phyloP scores from a whole-genome alignment of 148 eudicot species.

The Amaranthus palmeri region DNA sequence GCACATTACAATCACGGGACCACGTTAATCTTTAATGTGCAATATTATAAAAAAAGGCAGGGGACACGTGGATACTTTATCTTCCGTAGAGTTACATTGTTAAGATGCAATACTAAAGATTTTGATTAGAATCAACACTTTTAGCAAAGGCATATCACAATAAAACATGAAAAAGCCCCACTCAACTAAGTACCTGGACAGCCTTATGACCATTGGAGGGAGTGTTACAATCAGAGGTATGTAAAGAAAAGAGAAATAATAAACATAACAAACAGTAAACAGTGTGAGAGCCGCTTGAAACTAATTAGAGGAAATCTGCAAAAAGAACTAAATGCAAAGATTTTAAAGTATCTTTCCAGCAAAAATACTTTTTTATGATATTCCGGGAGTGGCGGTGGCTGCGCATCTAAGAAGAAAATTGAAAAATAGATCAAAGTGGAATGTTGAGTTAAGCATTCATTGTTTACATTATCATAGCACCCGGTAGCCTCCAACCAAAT shows the following conservation, averaged over 20 bases:
- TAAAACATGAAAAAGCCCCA: constrained; percentile 9
- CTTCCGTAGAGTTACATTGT: constrained; percentile 14
- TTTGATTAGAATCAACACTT: neutral
- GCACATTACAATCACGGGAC: constrained; percentile 16
- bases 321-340: constrained; percentile 1
- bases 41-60: constrained; percentile 15
- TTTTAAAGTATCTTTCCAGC: constrained; percentile 19
- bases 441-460: constrained; percentile 22
- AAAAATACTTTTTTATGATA: constrained; percentile 11
- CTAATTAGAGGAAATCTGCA: constrained; percentile 2
- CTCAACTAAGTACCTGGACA: constrained; percentile 25
- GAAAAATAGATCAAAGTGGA: constrained; percentile 25
- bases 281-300: neutral
- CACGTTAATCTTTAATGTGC: constrained; percentile 14
- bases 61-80: constrained; percentile 25
- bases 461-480: constrained; percentile 7
- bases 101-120: constrained; percentile 15
- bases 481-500: constrained; percentile 7
- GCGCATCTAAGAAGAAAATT: constrained; percentile 13
- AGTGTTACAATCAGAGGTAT: constrained; percentile 6
- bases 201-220: constrained; percentile 12
- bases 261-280: constrained; percentile 1
- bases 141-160: constrained; percentile 16
- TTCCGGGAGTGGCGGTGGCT: constrained; percentile 27
- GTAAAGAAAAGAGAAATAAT: constrained; percentile 10